These are phyloP conservation scores for Cyberlindnera mississippiensis DNA, from an alignment of 805 yeast genomes.

Conservation along the genomic window DNA sequence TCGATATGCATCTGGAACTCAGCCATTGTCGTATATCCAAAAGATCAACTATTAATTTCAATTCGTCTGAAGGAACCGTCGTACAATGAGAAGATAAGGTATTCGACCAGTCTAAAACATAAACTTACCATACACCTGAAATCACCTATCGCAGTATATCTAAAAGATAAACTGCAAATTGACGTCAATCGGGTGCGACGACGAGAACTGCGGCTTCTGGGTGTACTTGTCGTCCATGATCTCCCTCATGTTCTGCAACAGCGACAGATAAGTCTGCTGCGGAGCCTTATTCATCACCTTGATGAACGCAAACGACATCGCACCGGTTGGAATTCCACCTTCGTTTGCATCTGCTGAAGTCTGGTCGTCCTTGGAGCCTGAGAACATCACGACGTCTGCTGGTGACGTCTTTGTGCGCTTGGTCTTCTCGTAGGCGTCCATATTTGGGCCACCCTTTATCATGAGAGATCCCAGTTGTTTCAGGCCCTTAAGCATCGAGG, in stretches of 20 bases:
- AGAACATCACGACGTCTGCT: slow-evolving; percentile 71
- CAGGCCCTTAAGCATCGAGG: slow-evolving; percentile 40
- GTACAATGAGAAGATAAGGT: no score
- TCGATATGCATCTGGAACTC: no score
- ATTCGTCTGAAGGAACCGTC: no score
- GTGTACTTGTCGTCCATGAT: slow-evolving; percentile 60
- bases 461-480: slow-evolving; percentile 39
- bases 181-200: slow-evolving; percentile 77
- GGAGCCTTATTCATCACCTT: slow-evolving; percentile 57
- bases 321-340: slow-evolving; percentile 72
- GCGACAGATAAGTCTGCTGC: slow-evolving; percentile 61
- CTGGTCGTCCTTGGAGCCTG: slow-evolving; percentile 83
- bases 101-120: neutral
- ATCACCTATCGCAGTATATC: no score
- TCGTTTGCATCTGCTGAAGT: slow-evolving; percentile 80
- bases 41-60: no score
- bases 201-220: slow-evolving; percentile 79
- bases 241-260: slow-evolving; percentile 67
- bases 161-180: slow-evolving; percentile 42
- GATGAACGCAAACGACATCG: slow-evolving; percentile 78
- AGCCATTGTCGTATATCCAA: no score
- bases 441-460: slow-evolving; percentile 35
- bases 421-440: slow-evolving; percentile 37
- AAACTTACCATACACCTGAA: neutral
- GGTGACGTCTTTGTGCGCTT: slow-evolving; percentile 60